Conservation (phyloP, 345 rosid species). For the Lepidium sativum region DNA sequence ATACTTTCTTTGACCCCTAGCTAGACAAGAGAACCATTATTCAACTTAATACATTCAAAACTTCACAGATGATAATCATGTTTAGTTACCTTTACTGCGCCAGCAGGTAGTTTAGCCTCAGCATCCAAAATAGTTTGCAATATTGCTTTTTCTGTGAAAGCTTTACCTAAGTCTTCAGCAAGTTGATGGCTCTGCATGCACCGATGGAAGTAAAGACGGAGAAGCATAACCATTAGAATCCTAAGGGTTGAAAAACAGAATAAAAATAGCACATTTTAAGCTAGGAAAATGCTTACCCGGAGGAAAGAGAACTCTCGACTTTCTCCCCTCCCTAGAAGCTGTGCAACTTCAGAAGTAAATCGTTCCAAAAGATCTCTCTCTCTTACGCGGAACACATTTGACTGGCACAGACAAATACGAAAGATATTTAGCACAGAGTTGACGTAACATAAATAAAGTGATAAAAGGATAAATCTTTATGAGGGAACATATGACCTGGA, state of each 20-base stretch:
- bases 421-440: not conserved
- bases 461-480: not conserved
- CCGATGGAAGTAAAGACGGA: not conserved
- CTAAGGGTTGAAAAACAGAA: not conserved
- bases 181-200: constrained; percentile 53
- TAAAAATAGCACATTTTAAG: not conserved
- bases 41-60: no score
- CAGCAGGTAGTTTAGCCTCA: constrained; percentile 39
- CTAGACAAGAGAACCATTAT: no score
- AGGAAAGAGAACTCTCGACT: constrained; percentile 51
- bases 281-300: constrained; percentile 32
- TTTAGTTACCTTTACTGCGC: constrained; percentile 50
- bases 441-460: not conserved
- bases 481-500: constrained; percentile 69
- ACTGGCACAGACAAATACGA: constrained; percentile 31
- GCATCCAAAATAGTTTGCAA: constrained; percentile 48
- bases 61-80: no score
- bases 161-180: constrained; percentile 77
- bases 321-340: constrained; percentile 49
- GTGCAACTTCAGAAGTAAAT: constrained; percentile 51
- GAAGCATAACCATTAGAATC: not conserved
- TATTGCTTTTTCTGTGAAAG: constrained; percentile 68
- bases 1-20: no score
- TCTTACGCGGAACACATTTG: constrained; percentile 52
- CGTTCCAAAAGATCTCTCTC: constrained; percentile 72